Evolutionary conservation across 345 rosid species (phyloP), one percentile per base, ranked within the genome.

Genomic region (Salix arbutifolia): DNA sequence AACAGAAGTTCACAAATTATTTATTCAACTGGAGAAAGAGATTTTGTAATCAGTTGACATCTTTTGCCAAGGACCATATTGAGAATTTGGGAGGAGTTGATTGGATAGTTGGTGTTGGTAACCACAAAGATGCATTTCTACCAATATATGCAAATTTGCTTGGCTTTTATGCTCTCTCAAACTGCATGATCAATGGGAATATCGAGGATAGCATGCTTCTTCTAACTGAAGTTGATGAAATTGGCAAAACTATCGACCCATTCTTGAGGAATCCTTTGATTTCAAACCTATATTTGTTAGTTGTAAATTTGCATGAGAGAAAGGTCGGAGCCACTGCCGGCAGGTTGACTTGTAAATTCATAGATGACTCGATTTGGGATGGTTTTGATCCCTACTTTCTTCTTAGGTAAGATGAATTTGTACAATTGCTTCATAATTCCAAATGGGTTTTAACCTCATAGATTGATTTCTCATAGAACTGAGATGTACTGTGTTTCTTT

Each of bases 71-170:
- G 77, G 89, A 90, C 73, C 85, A 85, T 52, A 65, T 78, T 1
- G 75, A 76, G 23, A 77, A 76, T 74, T 83, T 83, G 71, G 88
- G 86, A 60, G 84, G 71, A 70, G 82, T 73, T 70, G 84, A 87
- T 30, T 91, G 94, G 99, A 87, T 96, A 58, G 94, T 96, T 4
- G 92, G 98, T 53, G 81, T 85, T 0, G 97, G 96, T 44, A 93
- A 93, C 88, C 99, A 93, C 80, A 93, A 91, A 86, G 99, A 95
- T 79, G 88, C 91, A 74, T 93, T 93, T 85, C 80, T 91, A 71
- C 96, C 99, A 4, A 70, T 91, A 8, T 91, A 91, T 85, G 94
- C 90, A 70, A 93, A 90, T 81, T 81, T 95, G 86, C 94, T 95
- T 4, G 97, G 93, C 23, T 82, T 91, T 81, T 89, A 90, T 78